Conservation (phyloP, 2,329 filamentous ascomycete species). For the Beauveria sp. region DNA sequence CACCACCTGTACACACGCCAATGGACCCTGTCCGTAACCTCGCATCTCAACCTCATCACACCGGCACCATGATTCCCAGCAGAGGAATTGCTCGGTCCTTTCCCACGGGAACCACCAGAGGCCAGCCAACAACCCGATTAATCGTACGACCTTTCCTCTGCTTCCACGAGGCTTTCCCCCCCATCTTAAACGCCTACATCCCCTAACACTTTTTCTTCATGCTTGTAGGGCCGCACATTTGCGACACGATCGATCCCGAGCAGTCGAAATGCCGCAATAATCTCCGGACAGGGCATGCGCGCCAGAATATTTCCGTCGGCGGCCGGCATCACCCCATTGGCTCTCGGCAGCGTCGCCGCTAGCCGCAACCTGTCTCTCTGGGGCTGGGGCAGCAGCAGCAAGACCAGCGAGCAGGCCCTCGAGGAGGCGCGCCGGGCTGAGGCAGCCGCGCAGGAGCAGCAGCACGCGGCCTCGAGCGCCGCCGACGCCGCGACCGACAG, state of each 20-base stretch:
- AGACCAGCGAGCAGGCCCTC: constrained; percentile 7
- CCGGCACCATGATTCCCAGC: constrained; percentile 36
- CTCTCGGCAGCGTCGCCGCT: constrained; percentile 24
- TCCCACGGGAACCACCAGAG: constrained; percentile 25
- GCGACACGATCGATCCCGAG: constrained; percentile 17
- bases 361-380: constrained; percentile 19
- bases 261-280: constrained; percentile 18
- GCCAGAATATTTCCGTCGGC: neutral
- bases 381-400: constrained; percentile 25
- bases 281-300: neutral
- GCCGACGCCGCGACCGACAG: constrained; percentile 11
- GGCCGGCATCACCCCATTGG: constrained; percentile 19
- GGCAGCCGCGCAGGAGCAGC: neutral
- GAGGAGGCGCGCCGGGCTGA: constrained; percentile 14
- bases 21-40: constrained; percentile 14
- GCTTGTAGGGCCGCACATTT: constrained; percentile 19
- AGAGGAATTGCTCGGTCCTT: constrained; percentile 35
- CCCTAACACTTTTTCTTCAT: constrained; percentile 13
- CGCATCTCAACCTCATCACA: constrained; percentile 10
- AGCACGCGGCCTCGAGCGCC: constrained; percentile 5
- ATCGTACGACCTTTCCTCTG: constrained; percentile 18
- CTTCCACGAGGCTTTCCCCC: neutral
- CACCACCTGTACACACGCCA: constrained; percentile 16
- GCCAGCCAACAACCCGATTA: constrained; percentile 22
- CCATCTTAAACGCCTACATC: neutral